Base-by-base conservation (phyloP, 2,329 filamentous ascomycete species). In the Colletotrichum coccodes region DNA sequence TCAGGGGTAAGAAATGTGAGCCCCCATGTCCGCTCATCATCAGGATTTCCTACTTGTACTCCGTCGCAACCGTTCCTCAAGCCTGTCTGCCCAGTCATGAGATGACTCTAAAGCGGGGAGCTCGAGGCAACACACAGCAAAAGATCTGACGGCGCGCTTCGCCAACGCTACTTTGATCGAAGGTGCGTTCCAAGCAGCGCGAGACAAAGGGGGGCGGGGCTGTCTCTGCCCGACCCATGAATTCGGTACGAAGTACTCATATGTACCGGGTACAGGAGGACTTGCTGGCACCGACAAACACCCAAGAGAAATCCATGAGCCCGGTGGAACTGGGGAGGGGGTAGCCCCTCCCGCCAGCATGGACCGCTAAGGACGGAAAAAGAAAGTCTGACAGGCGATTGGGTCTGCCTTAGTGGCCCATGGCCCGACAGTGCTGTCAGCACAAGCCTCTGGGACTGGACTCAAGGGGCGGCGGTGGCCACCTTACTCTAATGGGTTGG, bases 361-460 rank as follows among this genome's bases (percentile, higher is more conserved):
- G 70, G 70, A 64, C 68, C 70, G 70, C 70, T 71, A 71, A 61
- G 58, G 34, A 70, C 68, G 68, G 64, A 71, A 71, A 68, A 71
- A 70, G 68, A 59, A 71, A 70, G 56, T 59, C 56, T 61, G 62
- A 64, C 64, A 60, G 59, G 63, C 62, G 60, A 70, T 71, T 70
- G 70, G 70, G 54, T 61, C 68, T 60, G 49, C 58, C 26, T 50
- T 63, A 59, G 49, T 71, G 54, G 56, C 49, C 54, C 57, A 38
- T 64, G 64, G 60, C 54, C 54, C 49, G 64, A 59, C 47, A 59
- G 52, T 34, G 47, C 58, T 60, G 64, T 68, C 53, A 68, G 63
- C 64, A 63, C 64, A 63, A 68, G 64, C 58, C 64, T 68, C 66
- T 63, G 38, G 47, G 56, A 50, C 34, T 52, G 42, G 49, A 44